A percentile compares a stretch with the other conserved stretches of the same genome.
Conservation (phyloP, 139 green algal genomes). For the Trebouxia sp. region DNA sequence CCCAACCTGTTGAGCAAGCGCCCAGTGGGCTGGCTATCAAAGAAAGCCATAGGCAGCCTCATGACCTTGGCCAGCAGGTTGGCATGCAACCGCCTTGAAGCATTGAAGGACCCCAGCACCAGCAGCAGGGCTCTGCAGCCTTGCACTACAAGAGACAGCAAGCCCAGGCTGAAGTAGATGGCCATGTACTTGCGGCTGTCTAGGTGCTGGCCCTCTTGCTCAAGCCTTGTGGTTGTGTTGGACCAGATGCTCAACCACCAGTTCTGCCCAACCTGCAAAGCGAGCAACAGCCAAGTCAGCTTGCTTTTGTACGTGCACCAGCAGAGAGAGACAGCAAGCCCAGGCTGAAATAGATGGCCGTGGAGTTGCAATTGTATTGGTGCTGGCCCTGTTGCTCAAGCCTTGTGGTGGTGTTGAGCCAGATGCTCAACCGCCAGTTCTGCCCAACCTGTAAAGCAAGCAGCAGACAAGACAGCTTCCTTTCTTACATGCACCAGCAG, state of each 20-base stretch:
- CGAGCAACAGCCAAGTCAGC: neutral
- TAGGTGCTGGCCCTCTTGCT: neutral
- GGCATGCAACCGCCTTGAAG: conserved; percentile 48
- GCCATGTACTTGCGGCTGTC: conserved; percentile 54
- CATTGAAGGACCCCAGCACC: conserved; percentile 52
- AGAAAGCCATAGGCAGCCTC: conserved; percentile 88
- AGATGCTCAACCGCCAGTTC: no score
- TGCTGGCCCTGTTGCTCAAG: no score
- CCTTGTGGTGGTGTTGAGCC: no score
- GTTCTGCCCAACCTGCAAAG: conserved; percentile 71
- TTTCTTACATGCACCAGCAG: neutral
- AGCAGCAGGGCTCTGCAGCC: conserved; percentile 43
- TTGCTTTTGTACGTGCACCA: neutral
- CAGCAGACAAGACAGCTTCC: neutral
- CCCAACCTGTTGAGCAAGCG: conserved; percentile 88
- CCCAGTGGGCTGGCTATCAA: conserved; percentile 91
- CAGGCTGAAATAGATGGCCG: neutral
- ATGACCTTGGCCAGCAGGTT: conserved; percentile 57
- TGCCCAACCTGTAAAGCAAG: no score
- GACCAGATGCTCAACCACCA: conserved; percentile 73
- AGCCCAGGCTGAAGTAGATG: conserved; percentile 73
- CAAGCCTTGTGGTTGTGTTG: conserved; percentile 29
- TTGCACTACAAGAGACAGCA: conserved; percentile 58
- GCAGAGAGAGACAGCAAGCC: neutral
- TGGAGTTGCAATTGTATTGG: no score